These are phyloP conservation scores for Apiotrichum porosum DNA, from an alignment of 1,284 basidiomycete genomes.

Conservation along the genomic window DNA sequence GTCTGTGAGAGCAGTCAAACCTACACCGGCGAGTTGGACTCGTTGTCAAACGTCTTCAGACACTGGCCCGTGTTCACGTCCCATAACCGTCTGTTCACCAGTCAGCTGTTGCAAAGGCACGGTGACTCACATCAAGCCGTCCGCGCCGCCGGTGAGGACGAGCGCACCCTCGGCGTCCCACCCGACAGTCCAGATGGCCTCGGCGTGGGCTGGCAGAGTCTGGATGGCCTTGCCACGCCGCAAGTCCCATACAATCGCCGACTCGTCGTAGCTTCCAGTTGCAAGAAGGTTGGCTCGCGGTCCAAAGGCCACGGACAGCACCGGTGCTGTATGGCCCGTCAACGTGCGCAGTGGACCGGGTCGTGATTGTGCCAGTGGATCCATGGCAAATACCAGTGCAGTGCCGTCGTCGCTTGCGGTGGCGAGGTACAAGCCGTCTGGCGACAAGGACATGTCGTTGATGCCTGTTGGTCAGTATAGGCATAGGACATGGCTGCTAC, in stretches of 20 bases:
- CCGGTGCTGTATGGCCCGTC: conserved; percentile 83
- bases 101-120: background rate
- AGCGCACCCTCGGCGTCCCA: conserved; percentile 94
- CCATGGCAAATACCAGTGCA: conserved; percentile 7
- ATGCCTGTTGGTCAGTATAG: conserved; percentile 55
- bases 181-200: conserved; percentile 86
- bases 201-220: conserved; percentile 88
- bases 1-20: conserved; percentile 26
- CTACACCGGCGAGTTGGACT: conserved; percentile 87
- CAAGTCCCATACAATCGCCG: conserved; percentile 93
- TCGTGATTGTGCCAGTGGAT: background rate
- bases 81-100: conserved; percentile 75
- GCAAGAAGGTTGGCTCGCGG: conserved; percentile 82
- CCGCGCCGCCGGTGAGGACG: conserved; percentile 89
- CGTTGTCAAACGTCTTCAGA: conserved; percentile 91
- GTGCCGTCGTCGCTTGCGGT: conserved; percentile 76
- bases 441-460: conserved; percentile 82
- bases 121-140: conserved; percentile 79
- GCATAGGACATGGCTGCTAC: background rate
- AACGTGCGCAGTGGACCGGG: conserved; percentile 52
- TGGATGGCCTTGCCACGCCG: conserved; percentile 71
- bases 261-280: conserved; percentile 91
- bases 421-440: conserved; percentile 71
- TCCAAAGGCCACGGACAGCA: conserved; percentile 88
- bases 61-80: conserved; percentile 95